Percentiles rank a stretch among this genome's conserved stretches.
These are phyloP conservation scores for Pleurotus ostreatus DNA, from an alignment of 768 basidiomycete species.

Conservation along the genomic window DNA sequence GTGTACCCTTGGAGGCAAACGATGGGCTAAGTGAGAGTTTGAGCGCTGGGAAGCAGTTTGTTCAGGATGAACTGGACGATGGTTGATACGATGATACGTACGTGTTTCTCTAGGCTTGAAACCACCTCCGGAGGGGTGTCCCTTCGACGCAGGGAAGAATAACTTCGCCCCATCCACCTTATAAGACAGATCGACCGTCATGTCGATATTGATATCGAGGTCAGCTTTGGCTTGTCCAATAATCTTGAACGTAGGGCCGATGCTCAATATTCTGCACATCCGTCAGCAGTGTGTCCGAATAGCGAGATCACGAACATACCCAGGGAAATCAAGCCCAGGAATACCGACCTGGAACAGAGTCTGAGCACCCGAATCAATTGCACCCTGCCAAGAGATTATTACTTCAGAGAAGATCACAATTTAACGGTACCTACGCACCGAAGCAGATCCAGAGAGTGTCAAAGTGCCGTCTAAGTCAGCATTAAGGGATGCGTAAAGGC, in stretches of 20 bases:
- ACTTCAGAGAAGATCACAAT: no score
- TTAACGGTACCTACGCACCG: constrained; percentile 15
- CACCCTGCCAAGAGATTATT: constrained; percentile 15
- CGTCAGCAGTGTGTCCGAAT: neutral
- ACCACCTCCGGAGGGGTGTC: constrained; percentile 17
- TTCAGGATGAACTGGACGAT: no score
- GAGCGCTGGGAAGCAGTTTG: constrained; percentile 10
- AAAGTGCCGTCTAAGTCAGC: constrained; percentile 26
- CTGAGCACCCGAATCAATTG: constrained; percentile 23
- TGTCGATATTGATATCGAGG: constrained; percentile 29
- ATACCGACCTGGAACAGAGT: constrained; percentile 27
- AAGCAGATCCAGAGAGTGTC: constrained; percentile 19
- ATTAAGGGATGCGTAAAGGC: constrained; percentile 22
- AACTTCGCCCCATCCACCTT: constrained; percentile 25
- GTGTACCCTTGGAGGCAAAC: constrained; percentile 20
- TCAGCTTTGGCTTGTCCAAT: constrained; percentile 20
- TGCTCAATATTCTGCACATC: constrained; percentile 27
- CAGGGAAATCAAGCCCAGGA: constrained; percentile 27
- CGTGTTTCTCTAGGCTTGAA: constrained; percentile 26
- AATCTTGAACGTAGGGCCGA: constrained; percentile 38
- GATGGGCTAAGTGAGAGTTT: constrained; percentile 28
- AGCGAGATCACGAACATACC: constrained; percentile 15
- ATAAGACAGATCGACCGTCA: constrained; percentile 28
- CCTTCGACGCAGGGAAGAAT: constrained; percentile 30
- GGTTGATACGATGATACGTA: constrained; percentile 14